Conservation (phyloP, 345 rosid genomes). For the Excoecaria agallocha region DNA sequence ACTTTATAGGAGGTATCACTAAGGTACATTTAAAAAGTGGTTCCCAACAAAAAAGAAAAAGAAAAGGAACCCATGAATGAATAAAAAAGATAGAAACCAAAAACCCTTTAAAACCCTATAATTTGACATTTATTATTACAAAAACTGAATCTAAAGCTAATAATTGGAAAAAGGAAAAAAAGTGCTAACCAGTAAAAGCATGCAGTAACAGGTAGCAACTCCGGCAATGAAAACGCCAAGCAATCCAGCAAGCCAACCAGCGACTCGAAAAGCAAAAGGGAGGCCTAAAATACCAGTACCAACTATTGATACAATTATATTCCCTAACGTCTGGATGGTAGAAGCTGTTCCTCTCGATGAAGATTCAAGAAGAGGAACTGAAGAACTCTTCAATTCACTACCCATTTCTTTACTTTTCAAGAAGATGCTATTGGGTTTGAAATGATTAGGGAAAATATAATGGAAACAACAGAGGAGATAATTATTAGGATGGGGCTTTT, state of each 20-base stretch:
- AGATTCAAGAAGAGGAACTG: constrained; percentile 14
- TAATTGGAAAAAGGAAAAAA: not conserved
- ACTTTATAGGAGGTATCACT: not conserved
- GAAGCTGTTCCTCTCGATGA: constrained; percentile 51
- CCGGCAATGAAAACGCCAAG: constrained; percentile 63
- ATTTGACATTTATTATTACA: not conserved
- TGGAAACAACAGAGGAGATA: no score
- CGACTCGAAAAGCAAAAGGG: constrained; percentile 78
- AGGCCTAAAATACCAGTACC: constrained; percentile 93
- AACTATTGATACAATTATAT: constrained; percentile 81
- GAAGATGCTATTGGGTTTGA: no score
- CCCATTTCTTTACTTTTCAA: not conserved
- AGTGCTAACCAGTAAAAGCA: constrained; percentile 81
- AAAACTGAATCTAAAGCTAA: not conserved
- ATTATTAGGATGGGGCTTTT: no score
- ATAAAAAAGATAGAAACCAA: not conserved
- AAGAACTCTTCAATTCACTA: not conserved
- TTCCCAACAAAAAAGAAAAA: not conserved
- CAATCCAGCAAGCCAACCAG: constrained; percentile 87
- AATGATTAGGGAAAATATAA: no score
- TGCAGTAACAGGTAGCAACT: constrained; percentile 74
- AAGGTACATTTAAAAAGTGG: not conserved
- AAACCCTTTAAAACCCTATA: not conserved
- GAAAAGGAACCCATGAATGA: not conserved
- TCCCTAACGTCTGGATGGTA: constrained; percentile 72